These are phyloP conservation scores for Podaxis pistillaris DNA, from an alignment of 768 basidiomycete species.

Conservation along the genomic window DNA sequence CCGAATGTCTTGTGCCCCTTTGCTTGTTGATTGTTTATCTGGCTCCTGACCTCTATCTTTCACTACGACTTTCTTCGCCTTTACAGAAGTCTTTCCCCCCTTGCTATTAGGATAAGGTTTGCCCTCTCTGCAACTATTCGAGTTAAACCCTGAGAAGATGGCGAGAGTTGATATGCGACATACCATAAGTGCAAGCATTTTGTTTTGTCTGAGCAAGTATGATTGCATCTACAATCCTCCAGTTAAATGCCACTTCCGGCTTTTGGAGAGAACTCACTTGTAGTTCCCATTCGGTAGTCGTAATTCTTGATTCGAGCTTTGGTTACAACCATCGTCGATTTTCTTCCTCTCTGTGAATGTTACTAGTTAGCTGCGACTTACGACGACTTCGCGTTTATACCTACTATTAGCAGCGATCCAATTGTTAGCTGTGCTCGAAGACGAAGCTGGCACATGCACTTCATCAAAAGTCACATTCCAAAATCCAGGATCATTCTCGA, in stretches of 20 bases:
- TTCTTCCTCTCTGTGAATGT: slow-evolving; percentile 15
- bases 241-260: slow-evolving; percentile 10
- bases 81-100: slow-evolving; percentile 28
- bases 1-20: slow-evolving; percentile 10
- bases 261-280: slow-evolving; percentile 37
- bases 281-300: slow-evolving; percentile 64
- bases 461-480: slow-evolving; percentile 56
- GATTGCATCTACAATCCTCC: slow-evolving; percentile 60
- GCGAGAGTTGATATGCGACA: slow-evolving; percentile 13
- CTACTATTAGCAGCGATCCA: neutral
- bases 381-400: neutral
- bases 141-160: neutral
- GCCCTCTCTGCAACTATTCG: slow-evolving; percentile 72
- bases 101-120: slow-evolving; percentile 24
- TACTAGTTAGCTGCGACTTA: neutral
- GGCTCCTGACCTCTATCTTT: slow-evolving; percentile 15
- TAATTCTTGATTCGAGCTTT: slow-evolving; percentile 1
- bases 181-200: slow-evolving; percentile 79
- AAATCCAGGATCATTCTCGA: slow-evolving; percentile 69
- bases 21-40: slow-evolving; percentile 15
- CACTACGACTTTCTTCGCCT: neutral
- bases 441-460: neutral
- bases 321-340: neutral
- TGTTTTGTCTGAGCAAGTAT: slow-evolving; percentile 75
- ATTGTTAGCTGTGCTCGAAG: neutral